Evolutionary conservation across 2,329 filamentous ascomycete species (phyloP).

Genomic region (Microsporum ferrugineum): DNA sequence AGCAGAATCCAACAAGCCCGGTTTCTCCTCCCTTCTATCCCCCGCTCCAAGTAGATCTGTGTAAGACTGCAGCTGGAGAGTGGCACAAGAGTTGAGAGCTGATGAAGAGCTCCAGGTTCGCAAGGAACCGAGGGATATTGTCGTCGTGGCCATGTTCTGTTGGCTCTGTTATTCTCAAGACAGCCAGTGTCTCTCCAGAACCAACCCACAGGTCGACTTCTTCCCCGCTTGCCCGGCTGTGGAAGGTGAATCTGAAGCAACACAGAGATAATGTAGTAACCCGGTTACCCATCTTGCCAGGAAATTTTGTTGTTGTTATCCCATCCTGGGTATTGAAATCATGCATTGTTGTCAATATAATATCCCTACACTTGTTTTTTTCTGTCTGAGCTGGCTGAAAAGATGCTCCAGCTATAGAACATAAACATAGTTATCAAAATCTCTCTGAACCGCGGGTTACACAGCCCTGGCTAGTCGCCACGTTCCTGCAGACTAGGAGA

Average conservation of each 20-base stretch:
- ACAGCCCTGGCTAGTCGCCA: not conserved
- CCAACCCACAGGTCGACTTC: not conserved
- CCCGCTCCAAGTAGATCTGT: not conserved
- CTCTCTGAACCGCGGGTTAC: not conserved
- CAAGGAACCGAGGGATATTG: not conserved
- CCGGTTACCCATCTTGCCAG: not conserved
- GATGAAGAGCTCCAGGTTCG: not conserved
- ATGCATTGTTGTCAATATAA: not conserved
- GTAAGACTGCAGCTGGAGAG: not conserved
- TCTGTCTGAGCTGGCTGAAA: not conserved
- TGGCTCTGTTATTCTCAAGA: not conserved
- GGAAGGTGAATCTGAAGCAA: not conserved
- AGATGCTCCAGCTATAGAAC: not conserved
- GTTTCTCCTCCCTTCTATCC: not conserved
- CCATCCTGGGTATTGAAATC: not conserved
- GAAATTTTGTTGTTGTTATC: not conserved
- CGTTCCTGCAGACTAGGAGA: not conserved
- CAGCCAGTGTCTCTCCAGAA: not conserved
- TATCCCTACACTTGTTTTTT: not conserved
- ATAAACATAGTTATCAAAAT: not conserved
- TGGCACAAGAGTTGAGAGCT: not conserved
- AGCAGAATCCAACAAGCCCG: not conserved
- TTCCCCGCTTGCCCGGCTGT: not conserved
- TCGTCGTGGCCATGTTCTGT: not conserved
- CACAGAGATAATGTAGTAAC: constrained; percentile 1